Conservation (phyloP, 1,284 basidiomycete species). For the Ustilago loliicola region DNA sequence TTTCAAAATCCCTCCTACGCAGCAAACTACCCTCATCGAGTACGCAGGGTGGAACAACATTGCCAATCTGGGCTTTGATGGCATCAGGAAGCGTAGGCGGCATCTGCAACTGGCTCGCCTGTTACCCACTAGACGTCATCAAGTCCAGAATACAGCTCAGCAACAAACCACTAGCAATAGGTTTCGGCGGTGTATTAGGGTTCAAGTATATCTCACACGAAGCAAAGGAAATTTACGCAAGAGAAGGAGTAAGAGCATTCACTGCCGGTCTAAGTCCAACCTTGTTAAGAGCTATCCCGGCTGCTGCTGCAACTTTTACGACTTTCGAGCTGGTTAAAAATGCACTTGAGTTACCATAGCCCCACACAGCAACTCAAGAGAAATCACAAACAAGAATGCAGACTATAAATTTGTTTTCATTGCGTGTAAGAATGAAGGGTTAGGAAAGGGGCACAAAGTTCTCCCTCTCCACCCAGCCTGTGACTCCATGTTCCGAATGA, state of each 20-base stretch:
- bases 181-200: slow-evolving; percentile 27
- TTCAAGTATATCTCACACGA: slow-evolving; percentile 46
- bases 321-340: slow-evolving; percentile 59
- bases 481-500: slow-evolving; percentile 34
- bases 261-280: slow-evolving; percentile 56
- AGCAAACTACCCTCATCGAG: slow-evolving; percentile 68
- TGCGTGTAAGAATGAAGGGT: not conserved
- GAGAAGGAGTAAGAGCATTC: slow-evolving; percentile 43
- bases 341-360: slow-evolving; percentile 23
- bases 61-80: slow-evolving; percentile 91
- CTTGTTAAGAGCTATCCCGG: slow-evolving; percentile 57
- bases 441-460: slow-evolving; percentile 45
- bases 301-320: slow-evolving; percentile 60
- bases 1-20: slow-evolving; percentile 82
- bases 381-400: not conserved
- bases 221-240: slow-evolving; percentile 25
- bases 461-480: slow-evolving; percentile 54
- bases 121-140: slow-evolving; percentile 79
- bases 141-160: slow-evolving; percentile 52
- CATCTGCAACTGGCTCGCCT: slow-evolving; percentile 91
- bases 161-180: slow-evolving; percentile 28
- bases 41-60: slow-evolving; percentile 15
- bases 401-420: not conserved
- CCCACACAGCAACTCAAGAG: too few relatives aligned
- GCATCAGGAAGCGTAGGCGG: slow-evolving; percentile 90